These are phyloP conservation scores for Hemileia vastatrix DNA, from an alignment of 1,284 basidiomycete genomes.

Conservation along the genomic window DNA sequence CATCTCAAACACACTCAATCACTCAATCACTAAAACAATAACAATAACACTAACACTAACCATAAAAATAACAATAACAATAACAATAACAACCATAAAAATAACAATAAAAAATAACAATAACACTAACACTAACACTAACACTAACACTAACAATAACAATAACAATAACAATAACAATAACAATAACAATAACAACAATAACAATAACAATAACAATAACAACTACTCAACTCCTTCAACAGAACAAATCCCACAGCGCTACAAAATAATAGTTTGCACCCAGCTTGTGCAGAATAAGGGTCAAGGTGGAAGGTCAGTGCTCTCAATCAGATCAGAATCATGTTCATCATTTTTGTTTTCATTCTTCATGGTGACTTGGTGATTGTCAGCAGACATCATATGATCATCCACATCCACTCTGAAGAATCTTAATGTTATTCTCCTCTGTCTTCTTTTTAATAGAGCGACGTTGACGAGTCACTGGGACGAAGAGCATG, in stretches of 20 bases:
- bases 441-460: too few relatives aligned
- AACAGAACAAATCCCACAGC: slow-evolving; percentile 7
- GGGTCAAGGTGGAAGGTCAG: slow-evolving; percentile 17
- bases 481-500: slow-evolving; percentile 11
- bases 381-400: not conserved
- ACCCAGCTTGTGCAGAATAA: slow-evolving; percentile 14
- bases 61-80: not conserved
- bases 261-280: slow-evolving; percentile 15
- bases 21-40: not conserved
- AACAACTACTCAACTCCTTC: too few relatives aligned
- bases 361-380: not conserved
- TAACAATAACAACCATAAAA: not conserved
- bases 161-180: not conserved
- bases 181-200: not conserved
- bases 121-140: not conserved
- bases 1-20: not conserved
- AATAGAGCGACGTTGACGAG: slow-evolving; percentile 11
- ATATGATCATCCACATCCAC: not conserved
- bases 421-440: too few relatives aligned
- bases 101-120: not conserved
- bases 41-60: not conserved
- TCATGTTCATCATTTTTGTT: not conserved
- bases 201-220: not conserved
- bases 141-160: not conserved
- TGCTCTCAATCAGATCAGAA: not conserved